Base-by-base conservation (phyloP, 75 land plant genomes). In the Azolla pinnata region DNA sequence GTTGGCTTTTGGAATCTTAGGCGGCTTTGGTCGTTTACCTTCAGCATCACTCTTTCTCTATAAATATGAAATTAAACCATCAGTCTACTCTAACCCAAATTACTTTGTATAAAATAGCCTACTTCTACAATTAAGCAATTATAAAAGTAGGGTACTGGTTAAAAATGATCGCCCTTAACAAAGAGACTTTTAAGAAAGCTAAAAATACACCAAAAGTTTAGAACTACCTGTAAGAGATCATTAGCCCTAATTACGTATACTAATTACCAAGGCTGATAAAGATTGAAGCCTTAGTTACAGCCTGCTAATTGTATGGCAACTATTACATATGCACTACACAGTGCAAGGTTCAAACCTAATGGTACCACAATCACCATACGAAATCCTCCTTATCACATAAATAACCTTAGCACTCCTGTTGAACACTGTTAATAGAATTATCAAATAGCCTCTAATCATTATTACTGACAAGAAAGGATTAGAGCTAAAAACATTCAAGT, bases 11-110 rank as follows among this genome's bases (percentile, higher is more conserved):
- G 61, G 67, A 29, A 49, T 40, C 44, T 71, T 71, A 0, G 74
- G 54, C 2, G 68, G 61, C 44, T 40, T 71, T 32, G 63, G 44
- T 57, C 68, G 50, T 35, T 71, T 65, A 20, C 33, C 62, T 28
- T 71, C 74, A 21, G 27, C 56, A 31, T 32, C 57, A 20, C 26
- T 44, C 44, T 60, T 35, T 26, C 62, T 60, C 62, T 60, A 29
- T 25, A 44, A 25, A 24, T 19, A 20, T 18, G 21, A 48, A 7
- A 48, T 3, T 12, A 48, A 48, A 48, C 18, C 18, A 48, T 48
- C 21, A 20, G 4, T 3, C 21, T 38, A 38, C 42, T 38, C 42
- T 7, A 8, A 8, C 42, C 14, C 42, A 14, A 8, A 7, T 31
- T 29, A 24, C 27, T 29, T 7, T 29, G 18, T 5, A 24, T 50